Conservation (phyloP, 2,329 filamentous ascomycete genomes). For the Parasarocladium wereldwijsianum region DNA sequence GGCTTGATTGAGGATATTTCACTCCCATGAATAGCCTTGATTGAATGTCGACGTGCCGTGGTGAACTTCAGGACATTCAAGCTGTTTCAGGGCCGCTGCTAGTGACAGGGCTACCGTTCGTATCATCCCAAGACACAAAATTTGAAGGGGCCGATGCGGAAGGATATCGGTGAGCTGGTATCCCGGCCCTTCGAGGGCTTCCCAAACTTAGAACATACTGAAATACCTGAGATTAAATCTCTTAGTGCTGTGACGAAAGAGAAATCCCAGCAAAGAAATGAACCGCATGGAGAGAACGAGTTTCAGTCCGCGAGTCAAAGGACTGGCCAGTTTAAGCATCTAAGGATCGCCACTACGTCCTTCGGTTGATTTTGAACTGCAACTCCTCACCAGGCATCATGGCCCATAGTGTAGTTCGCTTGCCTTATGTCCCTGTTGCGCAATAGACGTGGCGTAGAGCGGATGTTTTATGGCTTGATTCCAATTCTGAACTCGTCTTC, state of each 20-base stretch:
- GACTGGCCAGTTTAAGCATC: no score
- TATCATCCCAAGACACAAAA: not conserved
- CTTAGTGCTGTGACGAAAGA: not conserved
- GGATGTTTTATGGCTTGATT: no score
- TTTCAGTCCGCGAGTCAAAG: no score
- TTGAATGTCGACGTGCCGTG: conserved; percentile 1
- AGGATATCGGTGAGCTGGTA: not conserved
- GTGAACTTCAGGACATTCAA: not conserved
- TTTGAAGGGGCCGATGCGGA: not conserved
- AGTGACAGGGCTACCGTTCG: not conserved
- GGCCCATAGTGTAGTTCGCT: no score
- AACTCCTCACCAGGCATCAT: no score
- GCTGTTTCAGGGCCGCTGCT: not conserved
- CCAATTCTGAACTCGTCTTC: no score
- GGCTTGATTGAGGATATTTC: not conserved
- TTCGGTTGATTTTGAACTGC: no score
- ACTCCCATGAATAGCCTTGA: conserved; percentile 1
- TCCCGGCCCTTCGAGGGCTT: not conserved
- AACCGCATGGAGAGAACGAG: no score
- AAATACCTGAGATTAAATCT: not conserved
- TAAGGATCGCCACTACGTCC: no score
- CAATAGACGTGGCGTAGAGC: no score
- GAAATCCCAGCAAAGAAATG: not conserved
- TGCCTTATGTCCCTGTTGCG: no score
- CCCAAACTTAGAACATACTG: not conserved